Conservation (phyloP, 345 rosid species). For the Euphorbia pulcherrima region DNA sequence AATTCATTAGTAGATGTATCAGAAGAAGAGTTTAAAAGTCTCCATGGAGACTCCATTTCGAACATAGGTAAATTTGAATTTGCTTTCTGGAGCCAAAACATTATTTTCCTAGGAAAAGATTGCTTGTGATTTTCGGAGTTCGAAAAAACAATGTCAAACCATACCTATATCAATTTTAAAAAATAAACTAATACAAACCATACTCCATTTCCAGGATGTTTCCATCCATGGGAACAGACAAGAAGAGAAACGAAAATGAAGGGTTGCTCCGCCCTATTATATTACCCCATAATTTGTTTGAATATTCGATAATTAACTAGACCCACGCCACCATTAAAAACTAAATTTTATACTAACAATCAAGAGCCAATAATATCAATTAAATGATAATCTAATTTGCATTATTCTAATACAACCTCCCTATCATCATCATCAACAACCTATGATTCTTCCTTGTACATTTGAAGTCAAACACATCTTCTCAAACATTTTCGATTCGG, state of each 20-base stretch:
- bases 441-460: slow-evolving; percentile 21
- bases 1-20: too few species aligned
- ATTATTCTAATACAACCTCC: slow-evolving; percentile 30
- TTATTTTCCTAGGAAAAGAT: too few species aligned
- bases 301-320: slow-evolving; percentile 9
- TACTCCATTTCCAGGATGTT: slow-evolving; percentile 32
- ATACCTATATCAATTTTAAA: too few species aligned
- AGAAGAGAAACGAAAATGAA: slow-evolving; percentile 42
- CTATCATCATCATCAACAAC: slow-evolving; percentile 22
- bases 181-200: slow-evolving; percentile 8
- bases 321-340: slow-evolving; percentile 30
- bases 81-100: too few species aligned
- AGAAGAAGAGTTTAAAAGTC: too few species aligned
- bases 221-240: slow-evolving; percentile 46
- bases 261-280: slow-evolving; percentile 37
- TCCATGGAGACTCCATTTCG: too few species aligned
- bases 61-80: too few species aligned
- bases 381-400: slow-evolving; percentile 27
- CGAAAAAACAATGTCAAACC: too few species aligned
- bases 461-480: slow-evolving; percentile 50
- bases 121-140: too few species aligned
- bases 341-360: slow-evolving; percentile 10
- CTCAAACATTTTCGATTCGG: slow-evolving; percentile 1
- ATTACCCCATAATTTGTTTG: slow-evolving; percentile 16
- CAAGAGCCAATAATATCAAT: slow-evolving; percentile 14